Percentiles rank a stretch among this genome's conserved stretches.
Evolutionary conservation across 2,329 filamentous ascomycete genomes (phyloP).

Genomic region (Cytospora schulzeri): DNA sequence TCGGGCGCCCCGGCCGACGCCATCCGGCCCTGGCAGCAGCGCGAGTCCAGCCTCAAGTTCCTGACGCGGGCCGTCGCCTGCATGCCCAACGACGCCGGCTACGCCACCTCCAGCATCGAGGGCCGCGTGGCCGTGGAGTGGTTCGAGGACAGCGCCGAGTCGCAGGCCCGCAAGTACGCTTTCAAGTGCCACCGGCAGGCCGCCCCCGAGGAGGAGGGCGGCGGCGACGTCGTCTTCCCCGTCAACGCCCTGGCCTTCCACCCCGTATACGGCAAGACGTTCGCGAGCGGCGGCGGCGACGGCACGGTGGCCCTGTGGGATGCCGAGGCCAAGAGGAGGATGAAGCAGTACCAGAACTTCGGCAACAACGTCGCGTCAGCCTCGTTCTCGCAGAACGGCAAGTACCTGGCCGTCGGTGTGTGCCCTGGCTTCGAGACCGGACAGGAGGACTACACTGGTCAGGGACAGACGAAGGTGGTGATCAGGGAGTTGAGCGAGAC

Average conservation of each 20-base stretch:
- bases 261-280: constrained; percentile 72
- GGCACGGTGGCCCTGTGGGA: constrained; percentile 94
- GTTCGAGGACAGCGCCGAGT: constrained; percentile 85
- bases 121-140: constrained; percentile 95
- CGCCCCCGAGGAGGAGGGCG: constrained; percentile 60
- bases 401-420: constrained; percentile 75
- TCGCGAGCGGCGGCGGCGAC: constrained; percentile 87
- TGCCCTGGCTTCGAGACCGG: constrained; percentile 89
- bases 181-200: constrained; percentile 97
- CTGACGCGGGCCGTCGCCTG: constrained; percentile 91
- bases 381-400: constrained; percentile 76
- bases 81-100: constrained; percentile 95
- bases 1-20: constrained; percentile 49
- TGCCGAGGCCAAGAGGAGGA: constrained; percentile 83
- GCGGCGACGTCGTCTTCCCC: constrained; percentile 82
- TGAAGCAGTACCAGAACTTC: constrained; percentile 87
- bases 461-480: constrained; percentile 75
- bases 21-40: constrained; percentile 84
- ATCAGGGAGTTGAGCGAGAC: constrained; percentile 83
- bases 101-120: constrained; percentile 90
- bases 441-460: constrained; percentile 74
- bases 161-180: constrained; percentile 91
- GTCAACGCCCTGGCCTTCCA: constrained; percentile 92
- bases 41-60: constrained; percentile 94
- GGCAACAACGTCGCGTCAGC: constrained; percentile 76